Evolutionary conservation across 257 asterid species (phyloP), one percentile per base, ranked within the genome.

Genomic region (Hygrophila difformis): DNA sequence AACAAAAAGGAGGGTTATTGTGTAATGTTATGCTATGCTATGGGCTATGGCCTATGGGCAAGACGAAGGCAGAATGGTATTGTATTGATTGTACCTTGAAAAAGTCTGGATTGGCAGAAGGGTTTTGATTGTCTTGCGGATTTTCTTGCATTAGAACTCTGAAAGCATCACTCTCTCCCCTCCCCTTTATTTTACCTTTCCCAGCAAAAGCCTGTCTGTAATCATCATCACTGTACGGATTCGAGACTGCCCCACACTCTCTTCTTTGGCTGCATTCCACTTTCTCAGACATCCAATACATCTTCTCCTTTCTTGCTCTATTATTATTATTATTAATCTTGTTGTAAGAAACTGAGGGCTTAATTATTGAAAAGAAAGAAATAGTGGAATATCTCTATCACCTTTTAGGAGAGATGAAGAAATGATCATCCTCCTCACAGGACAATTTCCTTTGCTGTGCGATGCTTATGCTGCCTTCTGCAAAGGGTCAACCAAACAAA

Each of bases 41-140:
- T n/a, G n/a, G n/a, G n/a, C n/a, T n/a, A 24, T 2, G 7, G 7
- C 29, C 29, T 24, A 2, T 24, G 55, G 24, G 12, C 22, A 21
- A 28, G 9, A 33, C 35, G 53, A 46, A 36, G 38, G 6, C 18
- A n/a, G 18, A 1, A 18, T 8, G 13, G 53, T 10, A 20, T 21
- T 22, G 13, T n/a, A 57, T 67, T 65, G 72, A 57, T 62, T 65
- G 65, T 77, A 82, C 94, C 94, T 79, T 74, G 72, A 62, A 72
- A 68, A 68, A 33, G 67, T 66, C 51, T 53, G 61, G 59, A 60
- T 48, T 61, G 59, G 56, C 61, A 64, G 57, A 53, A 54, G 75
- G 81, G 63, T 68, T 67, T 61, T 56, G 42, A 66, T 55, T 29
- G 49, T 43, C 61, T 65, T 47, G 64, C 57, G 53, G 51, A 36